Percentiles rank a stretch among this genome's conserved stretches.
These are phyloP conservation scores for Carex arenaria DNA, from an alignment of 202 grass and related monocot species.

Conservation along the genomic window DNA sequence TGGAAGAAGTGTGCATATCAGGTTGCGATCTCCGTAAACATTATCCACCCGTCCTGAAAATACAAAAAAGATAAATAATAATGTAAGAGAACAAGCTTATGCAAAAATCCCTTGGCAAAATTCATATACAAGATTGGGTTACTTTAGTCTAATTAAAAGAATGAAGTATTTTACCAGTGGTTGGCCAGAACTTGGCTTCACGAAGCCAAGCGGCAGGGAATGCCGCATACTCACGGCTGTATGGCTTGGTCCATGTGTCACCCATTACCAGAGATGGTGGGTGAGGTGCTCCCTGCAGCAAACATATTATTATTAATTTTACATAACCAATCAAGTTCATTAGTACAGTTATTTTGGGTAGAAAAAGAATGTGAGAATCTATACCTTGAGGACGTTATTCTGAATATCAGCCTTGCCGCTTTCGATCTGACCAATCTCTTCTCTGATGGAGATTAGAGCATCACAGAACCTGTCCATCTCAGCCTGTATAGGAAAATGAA, in stretches of 20 bases:
- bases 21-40: slow-evolving; percentile 94
- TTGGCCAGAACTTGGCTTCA: slow-evolving; percentile 95
- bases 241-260: slow-evolving; percentile 91
- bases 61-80: background rate
- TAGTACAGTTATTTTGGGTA: background rate
- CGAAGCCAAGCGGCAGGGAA: slow-evolving; percentile 92
- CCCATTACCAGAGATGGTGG: slow-evolving; percentile 77
- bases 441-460: slow-evolving; percentile 97
- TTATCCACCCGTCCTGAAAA: slow-evolving; percentile 85
- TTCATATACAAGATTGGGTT: background rate
- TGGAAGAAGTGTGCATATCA: slow-evolving; percentile 83
- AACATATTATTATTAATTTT: slow-evolving; percentile 10
- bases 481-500: slow-evolving; percentile 44
- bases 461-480: slow-evolving; percentile 99
- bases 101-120: background rate
- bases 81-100: background rate
- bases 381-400: slow-evolving; percentile 98
- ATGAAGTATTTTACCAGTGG: slow-evolving; percentile 46
- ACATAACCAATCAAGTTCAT: background rate
- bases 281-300: slow-evolving; percentile 82
- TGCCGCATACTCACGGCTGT: slow-evolving; percentile 85
- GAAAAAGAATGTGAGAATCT: background rate
- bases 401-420: slow-evolving; percentile 69
- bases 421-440: slow-evolving; percentile 87
- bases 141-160: background rate